Evolutionary conservation across 192 early-diverging fungal genomes (phyloP).

Genomic region (Coemansia sp.): DNA sequence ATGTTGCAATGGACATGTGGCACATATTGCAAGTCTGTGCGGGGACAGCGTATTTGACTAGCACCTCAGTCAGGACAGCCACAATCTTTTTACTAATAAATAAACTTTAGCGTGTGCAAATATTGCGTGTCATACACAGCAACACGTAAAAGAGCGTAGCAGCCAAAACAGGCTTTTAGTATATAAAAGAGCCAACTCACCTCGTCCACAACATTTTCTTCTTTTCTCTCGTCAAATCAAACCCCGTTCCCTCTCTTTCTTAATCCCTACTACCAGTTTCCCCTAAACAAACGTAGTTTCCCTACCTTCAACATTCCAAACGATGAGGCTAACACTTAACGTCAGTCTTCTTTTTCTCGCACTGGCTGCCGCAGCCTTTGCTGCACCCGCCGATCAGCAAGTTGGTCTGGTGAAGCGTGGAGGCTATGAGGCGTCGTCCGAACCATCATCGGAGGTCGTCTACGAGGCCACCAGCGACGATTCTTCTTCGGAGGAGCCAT

Average conservation of each 20-base stretch:
- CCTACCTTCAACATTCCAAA: background rate
- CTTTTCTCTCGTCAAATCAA: background rate
- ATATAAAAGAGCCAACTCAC: background rate
- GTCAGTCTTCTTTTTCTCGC: conserved; percentile 43
- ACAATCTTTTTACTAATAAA: no score
- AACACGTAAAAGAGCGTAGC: no score
- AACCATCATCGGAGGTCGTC: conserved; percentile 19
- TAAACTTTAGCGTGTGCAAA: no score
- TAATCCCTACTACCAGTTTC: no score
- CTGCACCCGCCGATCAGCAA: conserved; percentile 24
- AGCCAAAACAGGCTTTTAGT: no score
- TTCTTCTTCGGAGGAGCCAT: conserved; percentile 17
- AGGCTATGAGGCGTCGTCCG: conserved; percentile 12
- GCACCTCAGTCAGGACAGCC: no score
- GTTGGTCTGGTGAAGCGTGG: conserved; percentile 31
- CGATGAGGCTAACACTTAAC: conserved; percentile 37
- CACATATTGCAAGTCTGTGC: no score
- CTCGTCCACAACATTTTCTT: background rate
- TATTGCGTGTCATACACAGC: background rate
- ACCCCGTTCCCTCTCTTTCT: background rate
- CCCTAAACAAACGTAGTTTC: background rate
- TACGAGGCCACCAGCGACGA: conserved; percentile 23
- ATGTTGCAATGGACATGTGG: background rate
- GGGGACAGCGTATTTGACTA: no score
- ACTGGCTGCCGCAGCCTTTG: conserved; percentile 28